Percentiles rank a stretch among this genome's conserved stretches.
Conservation (phyloP, 73 alveolate genomes). For the Paramecium pentaurelia region DNA sequence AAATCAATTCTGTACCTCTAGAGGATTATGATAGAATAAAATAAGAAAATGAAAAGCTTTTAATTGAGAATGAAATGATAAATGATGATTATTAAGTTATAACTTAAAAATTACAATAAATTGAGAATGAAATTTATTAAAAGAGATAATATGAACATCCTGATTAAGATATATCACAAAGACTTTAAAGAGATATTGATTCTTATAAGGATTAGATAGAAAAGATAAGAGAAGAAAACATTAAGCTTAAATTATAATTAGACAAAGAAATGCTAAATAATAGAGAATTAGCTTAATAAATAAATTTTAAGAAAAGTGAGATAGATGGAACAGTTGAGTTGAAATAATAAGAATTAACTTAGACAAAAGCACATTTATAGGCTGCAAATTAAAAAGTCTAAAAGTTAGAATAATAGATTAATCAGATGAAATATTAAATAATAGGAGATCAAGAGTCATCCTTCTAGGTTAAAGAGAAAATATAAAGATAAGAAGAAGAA, state of each 20-base stretch:
- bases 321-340: not conserved
- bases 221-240: constrained; percentile 9
- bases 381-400: not conserved
- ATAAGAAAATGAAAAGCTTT: not conserved
- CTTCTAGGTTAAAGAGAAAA: not conserved
- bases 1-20: not conserved
- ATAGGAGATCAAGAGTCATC: not conserved
- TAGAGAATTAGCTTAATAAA: not conserved
- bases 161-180: not conserved
- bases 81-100: not conserved
- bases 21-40: not conserved
- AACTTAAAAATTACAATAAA: not conserved
- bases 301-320: not conserved
- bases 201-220: not conserved
- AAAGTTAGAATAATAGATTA: not conserved
- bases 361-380: not conserved
- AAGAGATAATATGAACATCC: not conserved
- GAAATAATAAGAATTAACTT: not conserved
- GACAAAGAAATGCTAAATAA: not conserved
- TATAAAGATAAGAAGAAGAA: constrained; percentile 14
- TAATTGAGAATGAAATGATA: not conserved
- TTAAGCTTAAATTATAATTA: not conserved
- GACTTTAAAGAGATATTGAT: not conserved
- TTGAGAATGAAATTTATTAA: not conserved
- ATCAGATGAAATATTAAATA: not conserved